These are phyloP conservation scores for Coprinopsis sp. DNA, from an alignment of 768 basidiomycete species.

Conservation along the genomic window DNA sequence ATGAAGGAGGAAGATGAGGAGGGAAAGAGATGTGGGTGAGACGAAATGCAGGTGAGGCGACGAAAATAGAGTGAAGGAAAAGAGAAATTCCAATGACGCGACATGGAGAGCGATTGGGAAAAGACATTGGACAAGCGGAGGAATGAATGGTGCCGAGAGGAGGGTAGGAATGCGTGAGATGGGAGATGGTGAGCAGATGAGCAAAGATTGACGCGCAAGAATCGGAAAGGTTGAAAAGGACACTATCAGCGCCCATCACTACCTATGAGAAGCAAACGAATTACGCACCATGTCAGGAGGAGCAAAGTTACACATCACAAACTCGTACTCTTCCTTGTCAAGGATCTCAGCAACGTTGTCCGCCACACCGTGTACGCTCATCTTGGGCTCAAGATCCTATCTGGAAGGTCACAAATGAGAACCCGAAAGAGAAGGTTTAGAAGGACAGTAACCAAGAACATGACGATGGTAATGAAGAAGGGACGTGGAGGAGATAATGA, in stretches of 20 bases:
- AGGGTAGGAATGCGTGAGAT: too few species aligned
- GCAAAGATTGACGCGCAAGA: neutral
- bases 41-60: neutral
- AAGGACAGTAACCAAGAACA: too few species aligned
- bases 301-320: constrained; percentile 97
- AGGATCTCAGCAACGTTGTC: constrained; percentile 91
- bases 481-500: too few species aligned
- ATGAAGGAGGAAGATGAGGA: neutral
- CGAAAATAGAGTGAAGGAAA: neutral
- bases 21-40: neutral
- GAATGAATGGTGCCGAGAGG: too few species aligned
- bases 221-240: neutral
- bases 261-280: too few species aligned
- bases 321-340: constrained; percentile 64
- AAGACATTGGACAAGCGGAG: too few species aligned
- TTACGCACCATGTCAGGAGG: constrained; percentile 85
- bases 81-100: too few species aligned
- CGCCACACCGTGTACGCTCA: constrained; percentile 86
- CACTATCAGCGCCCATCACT: too few species aligned
- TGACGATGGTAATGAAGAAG: too few species aligned
- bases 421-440: neutral
- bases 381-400: constrained; percentile 86
- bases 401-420: neutral
- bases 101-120: too few species aligned
- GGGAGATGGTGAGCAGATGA: neutral